Evolutionary conservation across 805 yeast species (phyloP), one percentile per base, ranked within the genome.

Genomic region (Diddensiella transvaalensis): DNA sequence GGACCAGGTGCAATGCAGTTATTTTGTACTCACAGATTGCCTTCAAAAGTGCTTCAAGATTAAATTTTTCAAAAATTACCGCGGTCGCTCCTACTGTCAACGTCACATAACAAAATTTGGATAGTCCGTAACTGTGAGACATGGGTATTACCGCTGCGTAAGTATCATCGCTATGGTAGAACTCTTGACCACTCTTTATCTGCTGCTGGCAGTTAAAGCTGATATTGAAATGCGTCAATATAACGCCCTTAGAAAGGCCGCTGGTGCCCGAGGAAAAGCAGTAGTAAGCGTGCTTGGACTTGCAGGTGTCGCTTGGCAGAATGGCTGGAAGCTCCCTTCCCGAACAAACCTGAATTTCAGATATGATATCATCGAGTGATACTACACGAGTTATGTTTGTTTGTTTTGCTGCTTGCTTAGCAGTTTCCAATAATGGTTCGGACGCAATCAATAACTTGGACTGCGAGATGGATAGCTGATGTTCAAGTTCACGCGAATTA

Each of bases 181-280:
- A 32, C 8, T 19, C 42, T 11, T 23, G 13, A 15, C 30, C 22
- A 17, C 43, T 26, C 10, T 38, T 32, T 13, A 4, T 29, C 35
- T 60, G 65, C 49, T 56, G 60, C 21, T 53, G 40, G 2, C 63
- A 56, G 47, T 71, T 71, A 23, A 73, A 60, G 10, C 67, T 68
- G 15, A 78, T 72, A 54, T 80, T 82, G 40, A 61, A 62, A 55
- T 85, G 91, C 22, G 79, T 74, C 52, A 83, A 69, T 22, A 81
- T 78, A 19, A 83, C 95, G 56, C 91, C 93, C 70, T 86, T 86
- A 50, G 93, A 89, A 29, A 80, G 75, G 45, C 91, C 91, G 4
- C 65, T 55, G 11, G 71, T 66, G 3, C 68, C 67, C 1, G 61
- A 55, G 3, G 66, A 62, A 47, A 63, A 61, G 55, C 62, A 57